Evolutionary conservation across 306 rosid genomes (phyloP).

Genomic region (Quercus mongolica): DNA sequence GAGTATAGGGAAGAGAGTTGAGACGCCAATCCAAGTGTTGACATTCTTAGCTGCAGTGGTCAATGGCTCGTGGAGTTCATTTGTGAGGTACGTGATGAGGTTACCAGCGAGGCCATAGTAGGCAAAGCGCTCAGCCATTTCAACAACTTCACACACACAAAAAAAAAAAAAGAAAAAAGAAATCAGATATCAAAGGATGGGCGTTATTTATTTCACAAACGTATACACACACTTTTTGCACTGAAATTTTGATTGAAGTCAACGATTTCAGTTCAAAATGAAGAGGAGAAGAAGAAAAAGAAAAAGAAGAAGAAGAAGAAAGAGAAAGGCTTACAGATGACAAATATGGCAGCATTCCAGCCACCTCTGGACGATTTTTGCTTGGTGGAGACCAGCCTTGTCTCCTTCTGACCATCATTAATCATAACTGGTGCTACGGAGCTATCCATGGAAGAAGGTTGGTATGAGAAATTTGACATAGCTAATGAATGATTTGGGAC

Average conservation of each 20-base stretch:
- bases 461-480: not conserved
- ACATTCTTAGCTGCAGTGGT: conserved; percentile 49
- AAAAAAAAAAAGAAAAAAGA: not conserved
- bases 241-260: too few relatives aligned
- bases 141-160: conserved; percentile 22
- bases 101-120: conserved; percentile 25
- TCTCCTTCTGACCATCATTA: not conserved
- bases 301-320: not conserved
- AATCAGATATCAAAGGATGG: not conserved
- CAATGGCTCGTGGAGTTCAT: conserved; percentile 40
- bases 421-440: not conserved
- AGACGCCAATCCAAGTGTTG: conserved; percentile 62
- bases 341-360: conserved; percentile 45
- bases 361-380: conserved; percentile 21
- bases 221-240: too few relatives aligned
- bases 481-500: not conserved
- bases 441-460: not conserved
- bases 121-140: conserved; percentile 39
- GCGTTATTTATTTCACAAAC: too few relatives aligned
- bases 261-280: too few relatives aligned
- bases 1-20: conserved; percentile 50
- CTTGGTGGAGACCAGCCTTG: not conserved
- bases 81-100: conserved; percentile 32
- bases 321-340: conserved; percentile 21
- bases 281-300: not conserved